These are phyloP conservation scores for Brassica cretica DNA, from an alignment of 345 rosid genomes.

Conservation along the genomic window DNA sequence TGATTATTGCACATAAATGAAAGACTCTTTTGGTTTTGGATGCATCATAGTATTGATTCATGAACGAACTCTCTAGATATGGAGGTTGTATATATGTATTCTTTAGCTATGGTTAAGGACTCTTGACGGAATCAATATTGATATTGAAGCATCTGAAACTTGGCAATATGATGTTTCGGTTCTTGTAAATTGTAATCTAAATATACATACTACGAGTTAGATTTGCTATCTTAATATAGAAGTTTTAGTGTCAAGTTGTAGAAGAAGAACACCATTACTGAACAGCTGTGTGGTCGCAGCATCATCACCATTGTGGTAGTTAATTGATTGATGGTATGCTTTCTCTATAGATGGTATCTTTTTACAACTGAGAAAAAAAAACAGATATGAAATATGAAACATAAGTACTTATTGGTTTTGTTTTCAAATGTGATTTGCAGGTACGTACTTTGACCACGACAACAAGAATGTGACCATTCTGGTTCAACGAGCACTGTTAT, in stretches of 20 bases:
- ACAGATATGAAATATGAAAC: neutral
- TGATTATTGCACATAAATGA: neutral
- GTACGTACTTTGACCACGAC: constrained; percentile 82
- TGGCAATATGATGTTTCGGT: neutral
- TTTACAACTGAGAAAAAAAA: constrained; percentile 46
- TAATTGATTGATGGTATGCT: neutral
- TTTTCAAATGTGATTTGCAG: constrained; percentile 45
- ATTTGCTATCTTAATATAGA: neutral
- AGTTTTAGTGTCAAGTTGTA: constrained; percentile 2
- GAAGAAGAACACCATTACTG: neutral
- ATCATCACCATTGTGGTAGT: neutral
- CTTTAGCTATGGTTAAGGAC: constrained; percentile 2
- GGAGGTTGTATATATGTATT: neutral
- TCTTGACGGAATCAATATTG: neutral
- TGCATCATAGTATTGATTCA: neutral
- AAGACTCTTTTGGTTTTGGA: neutral
- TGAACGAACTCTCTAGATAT: neutral
- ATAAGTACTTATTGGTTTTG: neutral
- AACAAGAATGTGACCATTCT: constrained; percentile 64
- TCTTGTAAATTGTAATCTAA: neutral
- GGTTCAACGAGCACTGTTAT: constrained; percentile 90
- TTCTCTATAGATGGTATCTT: constrained; percentile 6
- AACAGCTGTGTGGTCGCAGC: neutral
- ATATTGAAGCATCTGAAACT: neutral
- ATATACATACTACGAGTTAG: neutral